A percentile compares a stretch with the other conserved stretches of the same genome.
Conservation (phyloP, 1,284 basidiomycete genomes). For the Heterobasidion parviporum region DNA sequence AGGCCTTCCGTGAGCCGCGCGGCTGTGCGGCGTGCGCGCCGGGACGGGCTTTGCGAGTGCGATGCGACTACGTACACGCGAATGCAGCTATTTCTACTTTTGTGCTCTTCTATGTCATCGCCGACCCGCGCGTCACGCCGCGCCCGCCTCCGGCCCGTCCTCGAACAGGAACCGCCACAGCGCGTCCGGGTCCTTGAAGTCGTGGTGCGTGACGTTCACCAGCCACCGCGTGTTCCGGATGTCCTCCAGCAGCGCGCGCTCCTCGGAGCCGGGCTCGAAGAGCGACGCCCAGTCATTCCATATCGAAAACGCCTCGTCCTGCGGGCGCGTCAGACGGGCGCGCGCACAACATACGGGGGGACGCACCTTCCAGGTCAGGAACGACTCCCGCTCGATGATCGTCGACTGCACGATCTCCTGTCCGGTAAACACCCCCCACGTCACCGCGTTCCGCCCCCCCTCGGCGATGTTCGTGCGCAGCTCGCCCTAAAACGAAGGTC, state of each 20-base stretch:
- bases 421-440: conserved; percentile 98
- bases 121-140: neutral
- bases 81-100: too few relatives aligned
- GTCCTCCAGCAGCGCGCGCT: conserved; percentile 65
- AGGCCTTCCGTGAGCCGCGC: neutral
- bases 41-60: too few relatives aligned
- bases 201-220: conserved; percentile 90
- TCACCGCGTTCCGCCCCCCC: conserved; percentile 88
- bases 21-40: too few relatives aligned
- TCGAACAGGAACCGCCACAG: conserved; percentile 81
- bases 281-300: conserved; percentile 94
- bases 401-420: conserved; percentile 96
- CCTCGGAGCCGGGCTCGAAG: conserved; percentile 70
- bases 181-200: conserved; percentile 78
- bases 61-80: too few relatives aligned
- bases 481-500: conserved; percentile 51
- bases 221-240: conserved; percentile 81
- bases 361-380: conserved; percentile 85
- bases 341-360: neutral
- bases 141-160: conserved; percentile 8
- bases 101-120: neutral
- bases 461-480: conserved; percentile 75
- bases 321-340: neutral
- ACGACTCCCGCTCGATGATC: conserved; percentile 91
- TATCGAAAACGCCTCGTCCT: conserved; percentile 96